Evolutionary conservation across 2,329 filamentous ascomycete species (phyloP), one percentile per base, ranked within the genome.

Genomic region (Pseudogymnoascus sp.): DNA sequence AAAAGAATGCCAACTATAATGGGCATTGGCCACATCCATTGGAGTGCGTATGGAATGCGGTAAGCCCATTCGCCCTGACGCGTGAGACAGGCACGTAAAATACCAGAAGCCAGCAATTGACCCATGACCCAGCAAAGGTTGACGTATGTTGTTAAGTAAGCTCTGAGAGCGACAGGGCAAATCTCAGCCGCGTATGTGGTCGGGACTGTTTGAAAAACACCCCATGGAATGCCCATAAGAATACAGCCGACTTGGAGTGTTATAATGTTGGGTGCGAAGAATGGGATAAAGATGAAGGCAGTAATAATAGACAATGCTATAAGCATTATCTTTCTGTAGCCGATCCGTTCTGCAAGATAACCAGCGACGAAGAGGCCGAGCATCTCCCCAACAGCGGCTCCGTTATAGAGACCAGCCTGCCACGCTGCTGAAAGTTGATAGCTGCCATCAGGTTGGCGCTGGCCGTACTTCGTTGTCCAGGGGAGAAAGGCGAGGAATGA

Each of bases 121-220:
- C 78, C 77, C 4, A 79, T 59, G n/a, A 59, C 79, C 79, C 79
- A 21, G 21, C 21, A 21, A 21, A 21, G 21, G 21, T 21, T 21
- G 21, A 21, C 21, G 21, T 21, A 21, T 1, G 79, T 80, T 0
- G 50, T 25, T 78, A 80, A 59, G 81, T 71, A 81, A 16, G 78
- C 79, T 62, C 80, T 76, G 11, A 82, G 71, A 34, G 78, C 78
- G 28, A 81, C 78, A 3, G 80, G 80, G 63, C 79, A 81, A 36
- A 82, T 79, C 67, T 82, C 80, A 38, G 76, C 77, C 4, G 66
- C 66, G 42, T 67, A 67, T 7, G 66, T 62, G 7, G 64, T 64
- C 8, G 65, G 65, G 25, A 65, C 63, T 1, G 78, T 80, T 68
- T 80, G 77, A 70, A 80, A 81, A 6, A 80, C 76, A 50, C 78